A percentile compares a stretch with the other conserved stretches of the same genome.
Evolutionary conservation across 2,329 filamentous ascomycete species (phyloP).

Genomic region (Pyrenophora teres): DNA sequence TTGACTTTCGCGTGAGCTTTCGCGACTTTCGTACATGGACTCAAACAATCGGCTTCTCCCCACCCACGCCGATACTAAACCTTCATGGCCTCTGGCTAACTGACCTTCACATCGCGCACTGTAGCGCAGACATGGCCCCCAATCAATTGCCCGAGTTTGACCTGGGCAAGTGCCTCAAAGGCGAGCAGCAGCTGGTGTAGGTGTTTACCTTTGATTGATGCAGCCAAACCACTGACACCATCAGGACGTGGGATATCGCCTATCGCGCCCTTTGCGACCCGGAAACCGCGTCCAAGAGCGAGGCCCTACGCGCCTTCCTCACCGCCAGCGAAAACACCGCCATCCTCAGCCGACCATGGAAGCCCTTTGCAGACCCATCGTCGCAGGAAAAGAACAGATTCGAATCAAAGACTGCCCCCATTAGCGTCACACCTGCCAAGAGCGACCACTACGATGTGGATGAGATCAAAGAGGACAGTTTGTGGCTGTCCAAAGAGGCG

Average conservation of each 20-base stretch:
- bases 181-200: constrained; percentile 80
- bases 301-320: constrained; percentile 67
- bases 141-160: constrained; percentile 61
- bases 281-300: constrained; percentile 49
- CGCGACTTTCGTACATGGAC: constrained; percentile 12
- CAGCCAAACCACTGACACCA: constrained; percentile 42
- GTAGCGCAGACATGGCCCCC: constrained; percentile 46
- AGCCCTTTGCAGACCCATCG: constrained; percentile 68
- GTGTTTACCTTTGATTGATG: constrained; percentile 51
- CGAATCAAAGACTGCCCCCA: constrained; percentile 83
- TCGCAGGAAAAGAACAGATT: constrained; percentile 71
- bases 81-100: constrained; percentile 44
- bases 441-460: constrained; percentile 73
- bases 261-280: constrained; percentile 60
- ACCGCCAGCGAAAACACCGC: constrained; percentile 69
- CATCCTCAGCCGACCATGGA: constrained; percentile 70
- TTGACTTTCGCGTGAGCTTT: constrained; percentile 23
- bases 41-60: constrained; percentile 28
- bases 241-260: constrained; percentile 64
- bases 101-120: constrained; percentile 34
- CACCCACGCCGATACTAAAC: constrained; percentile 19
- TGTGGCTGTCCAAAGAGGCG: constrained; percentile 82
- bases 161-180: constrained; percentile 81
- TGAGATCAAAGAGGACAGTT: constrained; percentile 79
- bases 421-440: constrained; percentile 74